Base-by-base conservation (phyloP, 805 yeast species). In the Candida manassasensis region DNA sequence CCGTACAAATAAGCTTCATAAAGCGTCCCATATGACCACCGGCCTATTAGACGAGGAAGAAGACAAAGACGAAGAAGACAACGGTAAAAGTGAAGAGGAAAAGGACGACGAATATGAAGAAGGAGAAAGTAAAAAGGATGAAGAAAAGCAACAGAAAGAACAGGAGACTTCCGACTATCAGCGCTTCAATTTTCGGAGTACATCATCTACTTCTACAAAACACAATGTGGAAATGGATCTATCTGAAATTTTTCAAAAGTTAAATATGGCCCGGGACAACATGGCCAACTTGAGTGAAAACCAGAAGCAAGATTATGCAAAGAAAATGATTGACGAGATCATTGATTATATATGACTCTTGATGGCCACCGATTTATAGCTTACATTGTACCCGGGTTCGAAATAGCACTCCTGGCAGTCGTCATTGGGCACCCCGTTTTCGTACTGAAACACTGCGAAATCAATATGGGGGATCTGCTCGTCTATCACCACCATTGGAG, bases 401-500 rank as follows among this genome's bases (percentile, higher is more conserved):
- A 82, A 76, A 44, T 77, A 71, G 37, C 81, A 77, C 55, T 89
- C 97, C 53, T 84, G 82, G 49, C 93, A 82, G 49, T 88, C 95
- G 45, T 84, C 94, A 2, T 75, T 74, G 1, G 79, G 67, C 4
- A 84, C 79, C 1, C 86, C 90, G 44, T 84, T 85, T 49, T 89
- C 97, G 52, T 83, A 83, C 21, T 86, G 81, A 35, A 88, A 62
- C n/a, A 90, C 97, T 2, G 86, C 89, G 61, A 89, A 90, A 51
- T 90, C 96, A 18, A 67, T 56, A 38, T 63, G 55, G 0, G 60
- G 53, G 10, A 81, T 61, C 4, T 64, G 62, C 17, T 73, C 77
- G 21, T 79, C 81, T 7, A 87, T 56, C 2, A 86, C 90, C 15
- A 90, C 81, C 97, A 89, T 89, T 3, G 97, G 97, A 0, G 97